A percentile compares a stretch with the other conserved stretches of the same genome.
These are phyloP conservation scores for Bolboschoenus planiculmis DNA, from an alignment of 176 grass and related monocot species.

Conservation along the genomic window DNA sequence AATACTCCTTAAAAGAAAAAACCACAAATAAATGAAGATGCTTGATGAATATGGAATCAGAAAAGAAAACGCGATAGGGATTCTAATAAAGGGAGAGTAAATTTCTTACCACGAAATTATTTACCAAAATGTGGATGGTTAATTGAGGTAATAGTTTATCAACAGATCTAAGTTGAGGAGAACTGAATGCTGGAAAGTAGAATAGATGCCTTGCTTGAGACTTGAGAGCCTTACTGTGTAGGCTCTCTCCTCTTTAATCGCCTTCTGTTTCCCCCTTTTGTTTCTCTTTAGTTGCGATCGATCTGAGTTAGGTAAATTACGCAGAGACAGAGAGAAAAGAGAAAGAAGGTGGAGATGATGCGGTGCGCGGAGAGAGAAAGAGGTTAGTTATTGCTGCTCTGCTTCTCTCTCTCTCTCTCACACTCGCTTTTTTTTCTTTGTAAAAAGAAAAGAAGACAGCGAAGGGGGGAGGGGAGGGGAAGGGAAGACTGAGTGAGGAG, in stretches of 20 bases:
- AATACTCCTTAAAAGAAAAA: neutral
- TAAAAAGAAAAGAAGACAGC: slow-evolving; percentile 16
- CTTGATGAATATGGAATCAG: neutral
- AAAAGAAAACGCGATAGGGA: neutral
- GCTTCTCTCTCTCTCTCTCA: slow-evolving; percentile 8
- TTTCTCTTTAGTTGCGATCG: slow-evolving; percentile 19
- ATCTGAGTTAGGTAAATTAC: slow-evolving; percentile 12
- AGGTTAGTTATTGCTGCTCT: slow-evolving; percentile 31
- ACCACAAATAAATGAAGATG: neutral
- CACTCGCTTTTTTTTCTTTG: slow-evolving; percentile 19
- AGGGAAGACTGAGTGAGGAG: neutral
- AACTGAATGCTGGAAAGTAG: neutral
- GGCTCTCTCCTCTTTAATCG: neutral
- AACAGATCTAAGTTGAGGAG: neutral
- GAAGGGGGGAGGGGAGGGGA: neutral
- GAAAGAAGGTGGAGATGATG: slow-evolving; percentile 12
- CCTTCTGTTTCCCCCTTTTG: neutral
- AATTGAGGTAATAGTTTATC: neutral
- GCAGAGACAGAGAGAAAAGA: neutral
- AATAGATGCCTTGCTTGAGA: slow-evolving; percentile 17
- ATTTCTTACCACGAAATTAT: neutral
- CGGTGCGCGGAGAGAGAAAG: neutral
- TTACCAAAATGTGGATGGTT: slow-evolving; percentile 8
- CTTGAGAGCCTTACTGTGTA: neutral
- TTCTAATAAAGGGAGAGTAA: neutral